Base-by-base conservation (phyloP, 371 early-diverging fungal genomes). In the Zancudomyces culisetae region DNA sequence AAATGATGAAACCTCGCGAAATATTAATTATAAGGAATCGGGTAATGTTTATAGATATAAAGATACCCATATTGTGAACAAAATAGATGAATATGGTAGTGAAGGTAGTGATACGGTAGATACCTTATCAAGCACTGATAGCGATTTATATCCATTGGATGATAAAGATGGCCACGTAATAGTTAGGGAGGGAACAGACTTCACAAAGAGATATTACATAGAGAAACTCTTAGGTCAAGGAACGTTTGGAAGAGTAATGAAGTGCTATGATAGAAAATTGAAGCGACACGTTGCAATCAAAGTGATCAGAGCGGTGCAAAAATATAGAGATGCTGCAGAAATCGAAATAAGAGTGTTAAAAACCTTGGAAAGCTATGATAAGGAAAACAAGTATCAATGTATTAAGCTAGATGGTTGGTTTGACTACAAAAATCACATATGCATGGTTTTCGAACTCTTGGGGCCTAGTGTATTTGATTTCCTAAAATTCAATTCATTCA, bases 241-340 rank as follows among this genome's bases (percentile, higher is more conserved):
- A 15, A 96, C 97, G 0, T 96, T 92, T 74, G 97, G 97, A 52
- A 90, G 87, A 61, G 97, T 96, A 13, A 85, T 88, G 23, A 81
- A 89, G 60, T 90, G 88, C 55, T 78, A 66, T 48, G 95, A 94
- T 60, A 63, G 72, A 20, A 64, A 68, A 2, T 70, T 67, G 23
- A 64, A 77, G 15, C 63, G 66, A 18, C 70, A 71, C 52, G 76
- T 76, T 57, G 70, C 83, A 12, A 71, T 96, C 59, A 96, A 96
- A 70, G 83, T 96, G 40, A 87, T 94, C 48, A 80, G 91, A 35
- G 83, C 93, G 2, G 74, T 92, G 40, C 87, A 79, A 58, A 96
- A 96, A 67, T 96, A 94, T 70, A 77, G 84, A 30, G 93, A 94
- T 42, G 97, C 97, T 1, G 80, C 90, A 56, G 72, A 76, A 54